Percentiles rank a stretch among this genome's conserved stretches.
Evolutionary conservation across 805 yeast species (phyloP).

Genomic region (Starmerella potacharoeniae): DNA sequence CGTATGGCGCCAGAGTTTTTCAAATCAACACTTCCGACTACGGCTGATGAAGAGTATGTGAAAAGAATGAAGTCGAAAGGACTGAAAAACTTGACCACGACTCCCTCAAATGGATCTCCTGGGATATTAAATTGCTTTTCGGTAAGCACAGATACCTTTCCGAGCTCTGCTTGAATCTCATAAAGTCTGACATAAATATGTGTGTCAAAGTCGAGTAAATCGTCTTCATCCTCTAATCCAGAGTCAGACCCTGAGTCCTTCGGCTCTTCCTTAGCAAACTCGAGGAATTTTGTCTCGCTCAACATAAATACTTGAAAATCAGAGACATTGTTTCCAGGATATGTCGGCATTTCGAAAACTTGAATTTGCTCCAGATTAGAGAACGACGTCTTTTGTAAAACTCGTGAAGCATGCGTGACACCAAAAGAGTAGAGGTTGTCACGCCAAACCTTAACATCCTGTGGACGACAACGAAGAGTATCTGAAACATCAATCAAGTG

Average conservation of each 20-base stretch:
- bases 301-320: not conserved
- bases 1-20: not conserved
- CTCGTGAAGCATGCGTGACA: not conserved
- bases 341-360: not conserved
- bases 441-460: not conserved
- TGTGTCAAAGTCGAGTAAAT: slow-evolving; percentile 1
- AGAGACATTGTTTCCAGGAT: not conserved
- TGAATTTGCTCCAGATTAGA: not conserved
- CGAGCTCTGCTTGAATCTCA: not conserved
- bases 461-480: not conserved
- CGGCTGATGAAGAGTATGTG: slow-evolving; percentile 1
- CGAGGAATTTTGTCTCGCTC: not conserved
- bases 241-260: not conserved
- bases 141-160: not conserved
- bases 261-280: not conserved
- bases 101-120: slow-evolving; percentile 14
- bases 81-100: slow-evolving; percentile 4
- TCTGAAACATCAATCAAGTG: not conserved
- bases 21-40: not conserved
- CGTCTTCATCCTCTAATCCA: not conserved
- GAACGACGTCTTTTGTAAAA: not conserved
- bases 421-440: not conserved
- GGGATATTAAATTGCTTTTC: not conserved
- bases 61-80: not conserved
- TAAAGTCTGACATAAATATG: not conserved